Evolutionary conservation across 352 stramenopile species (phyloP), one percentile per base, ranked within the genome.

Genomic region (Pythium sukuiense): DNA sequence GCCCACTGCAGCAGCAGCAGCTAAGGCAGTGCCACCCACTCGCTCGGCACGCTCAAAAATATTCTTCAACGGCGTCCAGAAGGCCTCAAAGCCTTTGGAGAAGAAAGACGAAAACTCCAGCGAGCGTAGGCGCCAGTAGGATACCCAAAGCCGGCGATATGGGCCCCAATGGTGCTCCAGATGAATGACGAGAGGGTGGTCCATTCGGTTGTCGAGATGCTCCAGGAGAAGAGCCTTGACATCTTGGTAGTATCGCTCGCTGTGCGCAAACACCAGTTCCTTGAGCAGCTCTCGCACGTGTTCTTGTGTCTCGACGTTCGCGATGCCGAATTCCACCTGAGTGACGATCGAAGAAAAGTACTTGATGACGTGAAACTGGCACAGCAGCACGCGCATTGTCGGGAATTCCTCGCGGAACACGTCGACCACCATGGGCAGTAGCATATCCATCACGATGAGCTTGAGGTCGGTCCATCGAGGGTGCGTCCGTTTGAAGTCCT

Each of bases 401-500:
- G 81, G 79, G 59, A 91, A 91, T 45, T 91, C 80, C 58, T 77
- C 70, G 29, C 72, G 56, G 24, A 89, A 59, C 24, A 89, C 79
- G 53, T 86, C 71, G 13, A 89, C 73, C 9, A 84, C 71, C 43
- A 83, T 78, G 0, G 80, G 80, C 18, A 87, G 56, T 27, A 88
- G 62, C 41, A 77, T 83, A 57, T 80, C 79, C 77, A 91, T 89
- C 24, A 88, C 74, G 26, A 91, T 71, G 24, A 88, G 74, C 59
- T 89, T 91, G 46, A 80, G 80, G 35, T 77, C 72, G 27, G 54
- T 72, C 83, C 83, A 91, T 26, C 69, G 74, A 16, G 80, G 83
- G 50, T 91, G 83, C 12, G 83, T 91, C 6, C 83, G 79, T 66
- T 91, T 91, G 46, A 91, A 89, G 60, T 91, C 83, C 30, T 85